Base-by-base conservation (phyloP, 2,329 filamentous ascomycete genomes). In the Ophiognomonia clavigignenti-juglandacearum region DNA sequence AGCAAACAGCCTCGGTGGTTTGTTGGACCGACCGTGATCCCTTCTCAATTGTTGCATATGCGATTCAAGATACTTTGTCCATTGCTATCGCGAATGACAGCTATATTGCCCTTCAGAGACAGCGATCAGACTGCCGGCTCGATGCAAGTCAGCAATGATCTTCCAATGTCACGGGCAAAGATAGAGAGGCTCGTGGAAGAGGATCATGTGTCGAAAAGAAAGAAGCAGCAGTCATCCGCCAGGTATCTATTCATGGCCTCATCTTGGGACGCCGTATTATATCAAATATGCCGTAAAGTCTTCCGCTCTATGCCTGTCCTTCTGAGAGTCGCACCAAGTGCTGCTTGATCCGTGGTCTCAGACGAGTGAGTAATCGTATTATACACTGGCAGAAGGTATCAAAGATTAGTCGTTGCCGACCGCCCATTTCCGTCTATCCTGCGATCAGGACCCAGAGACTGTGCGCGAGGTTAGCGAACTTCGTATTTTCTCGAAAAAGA, bases 381-480 rank as follows among this genome's bases (percentile, higher is more conserved):
- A 49, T 45, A 52, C 38, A 50, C 52, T 37, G 31, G 34, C 39
- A 47, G 43, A 39, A 41, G 37, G 32, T 39, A 44, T 54, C 47
- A 41, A 42, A 36, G 51, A 27, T 47, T 46, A n/a, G n/a, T 45
- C 42, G 37, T 31, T 43, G 37, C 23, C 38, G 36, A 16, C 14
- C 47, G 16, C 35, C 26, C 16, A n/a, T n/a, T n/a, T 11, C 27
- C 26, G 27, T 40, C 57, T 60, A 80, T 43, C 77, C 77, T 40
- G 77, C 75, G 53, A 86, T 80, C 56, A 86, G 72, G 41, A 86
- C 83, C 83, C 83, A 86, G 50, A 86, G 71, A 42, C 76, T 74
- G 59, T 62, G 64, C 10, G 18, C 8, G 31, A 18, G 14, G 40
- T 52, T 23, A 50, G 53, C 42, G 11, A 23, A 8, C 10, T 22